phyloP scores from a whole-genome alignment of 2,329 filamentous ascomycete genomes.

The Endothia cerciana region DNA sequence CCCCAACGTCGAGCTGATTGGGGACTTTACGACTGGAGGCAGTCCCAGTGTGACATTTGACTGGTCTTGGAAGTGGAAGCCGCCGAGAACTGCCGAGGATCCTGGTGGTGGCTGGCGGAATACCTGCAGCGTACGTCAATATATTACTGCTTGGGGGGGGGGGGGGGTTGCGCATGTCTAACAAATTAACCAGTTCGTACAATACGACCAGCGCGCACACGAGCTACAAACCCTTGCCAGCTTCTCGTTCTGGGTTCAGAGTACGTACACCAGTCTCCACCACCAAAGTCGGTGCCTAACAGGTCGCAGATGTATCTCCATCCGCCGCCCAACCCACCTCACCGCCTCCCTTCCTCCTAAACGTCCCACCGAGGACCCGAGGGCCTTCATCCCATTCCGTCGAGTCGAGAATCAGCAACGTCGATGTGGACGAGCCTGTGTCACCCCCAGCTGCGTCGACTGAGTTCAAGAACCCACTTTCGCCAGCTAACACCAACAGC shows the following conservation, averaged over 20 bases:
- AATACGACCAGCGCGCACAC: constrained; percentile 94
- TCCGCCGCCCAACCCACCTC: constrained; percentile 63
- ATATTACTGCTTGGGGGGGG: not conserved
- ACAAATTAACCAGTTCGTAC: constrained; percentile 71
- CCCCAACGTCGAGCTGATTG: constrained; percentile 92
- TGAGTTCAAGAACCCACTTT: constrained; percentile 40
- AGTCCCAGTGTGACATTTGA: constrained; percentile 83
- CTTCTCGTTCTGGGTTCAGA: constrained; percentile 95
- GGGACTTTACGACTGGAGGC: constrained; percentile 86
- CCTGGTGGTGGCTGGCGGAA: constrained; percentile 92
- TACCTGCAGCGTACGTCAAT: constrained; percentile 75
- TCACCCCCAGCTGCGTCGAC: constrained; percentile 51
- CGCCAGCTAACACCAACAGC: constrained; percentile 13
- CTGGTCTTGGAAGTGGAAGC: constrained; percentile 97
- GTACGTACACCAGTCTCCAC: constrained; percentile 48
- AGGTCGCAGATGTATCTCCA: constrained; percentile 46
- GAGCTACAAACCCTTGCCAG: constrained; percentile 84
- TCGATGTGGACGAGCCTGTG: constrained; percentile 66
- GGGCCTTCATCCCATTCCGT: constrained; percentile 87
- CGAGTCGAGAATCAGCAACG: constrained; percentile 77
- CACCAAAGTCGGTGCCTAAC: constrained; percentile 10
- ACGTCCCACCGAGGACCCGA: constrained; percentile 75
- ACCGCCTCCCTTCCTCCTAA: constrained; percentile 73
- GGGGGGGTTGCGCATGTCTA: constrained; percentile 31
- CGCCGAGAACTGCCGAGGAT: constrained; percentile 81